Evolutionary conservation across 805 yeast genomes (phyloP).

Genomic region (Metschnikowia chrysomelidarum): DNA sequence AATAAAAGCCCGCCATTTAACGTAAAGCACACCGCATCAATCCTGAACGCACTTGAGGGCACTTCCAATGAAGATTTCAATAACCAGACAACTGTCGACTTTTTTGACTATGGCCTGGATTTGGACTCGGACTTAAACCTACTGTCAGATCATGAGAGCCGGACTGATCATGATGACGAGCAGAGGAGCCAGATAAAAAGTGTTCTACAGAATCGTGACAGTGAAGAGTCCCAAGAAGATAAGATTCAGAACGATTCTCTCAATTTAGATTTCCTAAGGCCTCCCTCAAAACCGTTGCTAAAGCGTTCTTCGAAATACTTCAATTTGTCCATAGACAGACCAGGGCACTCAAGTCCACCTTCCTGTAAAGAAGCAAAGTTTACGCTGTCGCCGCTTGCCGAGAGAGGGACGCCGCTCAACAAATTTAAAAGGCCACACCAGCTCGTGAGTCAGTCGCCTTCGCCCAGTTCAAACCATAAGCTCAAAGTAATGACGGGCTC

Average conservation of each 20-base stretch:
- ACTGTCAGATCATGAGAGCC: slow-evolving; percentile 16
- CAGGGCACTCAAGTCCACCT: slow-evolving; percentile 18
- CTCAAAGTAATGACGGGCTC: slow-evolving; percentile 14
- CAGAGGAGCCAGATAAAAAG: no score
- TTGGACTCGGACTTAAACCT: slow-evolving; percentile 4
- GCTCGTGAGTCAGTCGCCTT: slow-evolving; percentile 43
- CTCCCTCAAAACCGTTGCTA: slow-evolving; percentile 20
- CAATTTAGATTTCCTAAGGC: neutral
- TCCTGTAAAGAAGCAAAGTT: slow-evolving; percentile 7
- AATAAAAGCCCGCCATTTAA: slow-evolving; percentile 45
- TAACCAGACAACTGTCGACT: slow-evolving; percentile 12
- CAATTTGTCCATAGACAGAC: slow-evolving; percentile 39
- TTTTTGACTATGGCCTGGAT: slow-evolving; percentile 17
- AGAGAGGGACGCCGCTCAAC: slow-evolving; percentile 17
- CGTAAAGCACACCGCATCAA: slow-evolving; percentile 29
- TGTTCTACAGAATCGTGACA: no score
- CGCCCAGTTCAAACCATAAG: slow-evolving; percentile 27
- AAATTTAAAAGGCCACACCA: slow-evolving; percentile 45
- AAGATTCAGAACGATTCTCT: no score
- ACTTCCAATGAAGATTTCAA: no score
- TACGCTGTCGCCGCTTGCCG: slow-evolving; percentile 18
- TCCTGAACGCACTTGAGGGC: slow-evolving; percentile 18
- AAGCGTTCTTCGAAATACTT: slow-evolving; percentile 43
- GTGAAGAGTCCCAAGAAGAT: no score
- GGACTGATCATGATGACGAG: slow-evolving; percentile 12